A percentile compares a stretch with the other conserved stretches of the same genome.
Evolutionary conservation across 352 stramenopile species (phyloP).

Genomic region (Phytophthora hybrid): DNA sequence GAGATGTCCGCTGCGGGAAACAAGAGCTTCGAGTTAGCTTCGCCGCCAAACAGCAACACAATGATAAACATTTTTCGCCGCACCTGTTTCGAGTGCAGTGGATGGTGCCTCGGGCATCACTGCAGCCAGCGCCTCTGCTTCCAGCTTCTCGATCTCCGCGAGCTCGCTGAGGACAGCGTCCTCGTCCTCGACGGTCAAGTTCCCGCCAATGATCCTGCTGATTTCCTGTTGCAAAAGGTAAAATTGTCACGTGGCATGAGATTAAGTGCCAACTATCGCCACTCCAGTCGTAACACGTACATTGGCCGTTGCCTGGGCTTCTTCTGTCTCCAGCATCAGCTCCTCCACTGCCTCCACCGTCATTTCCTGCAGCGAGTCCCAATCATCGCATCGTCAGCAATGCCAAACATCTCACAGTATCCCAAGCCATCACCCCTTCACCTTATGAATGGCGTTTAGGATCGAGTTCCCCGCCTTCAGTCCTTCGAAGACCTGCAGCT

Average conservation of each 20-base stretch:
- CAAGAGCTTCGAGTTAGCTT: neutral
- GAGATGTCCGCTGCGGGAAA: conserved; percentile 21
- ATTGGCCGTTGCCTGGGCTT: conserved; percentile 80
- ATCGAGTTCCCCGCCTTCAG: conserved; percentile 90
- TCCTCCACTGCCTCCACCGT: conserved; percentile 89
- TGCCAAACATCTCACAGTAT: neutral
- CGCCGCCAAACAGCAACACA: neutral
- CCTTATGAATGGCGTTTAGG: conserved; percentile 89
- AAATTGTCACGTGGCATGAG: conserved; percentile 1
- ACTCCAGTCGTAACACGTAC: conserved; percentile 44
- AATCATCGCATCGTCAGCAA: conserved; percentile 3
- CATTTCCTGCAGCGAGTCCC: conserved; percentile 70
- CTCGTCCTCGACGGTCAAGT: conserved; percentile 84
- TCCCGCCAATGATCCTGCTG: conserved; percentile 80
- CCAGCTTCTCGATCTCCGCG: conserved; percentile 82
- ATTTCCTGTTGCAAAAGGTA: conserved; percentile 77
- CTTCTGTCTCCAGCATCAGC: conserved; percentile 89
- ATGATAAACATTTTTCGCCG: neutral
- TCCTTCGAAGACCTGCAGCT: conserved; percentile 90
- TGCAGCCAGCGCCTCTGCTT: conserved; percentile 61
- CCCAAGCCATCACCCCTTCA: conserved; percentile 12
- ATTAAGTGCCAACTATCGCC: neutral
- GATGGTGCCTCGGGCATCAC: conserved; percentile 72
- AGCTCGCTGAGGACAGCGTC: conserved; percentile 87
- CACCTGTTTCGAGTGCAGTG: conserved; percentile 53